Conservation (phyloP, 192 early-diverging fungal species). For the Paraglomus brasilianum region DNA sequence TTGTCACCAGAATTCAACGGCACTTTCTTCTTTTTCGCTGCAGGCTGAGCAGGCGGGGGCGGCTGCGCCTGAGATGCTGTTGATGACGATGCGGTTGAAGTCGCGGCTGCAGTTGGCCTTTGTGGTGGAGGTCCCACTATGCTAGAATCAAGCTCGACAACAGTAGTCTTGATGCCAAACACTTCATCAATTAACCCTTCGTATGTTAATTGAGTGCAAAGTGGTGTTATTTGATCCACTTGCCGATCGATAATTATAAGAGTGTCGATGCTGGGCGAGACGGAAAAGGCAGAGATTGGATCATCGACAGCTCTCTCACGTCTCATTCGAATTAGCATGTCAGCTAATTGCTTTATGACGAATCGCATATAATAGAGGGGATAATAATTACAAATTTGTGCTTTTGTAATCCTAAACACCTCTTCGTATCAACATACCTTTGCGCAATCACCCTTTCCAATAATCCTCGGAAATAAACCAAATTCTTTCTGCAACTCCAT, state of each 20-base stretch:
- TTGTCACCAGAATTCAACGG: conserved; percentile 78
- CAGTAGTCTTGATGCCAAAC: conserved; percentile 74
- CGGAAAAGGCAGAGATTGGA: conserved; percentile 45
- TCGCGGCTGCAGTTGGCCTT: conserved; percentile 31
- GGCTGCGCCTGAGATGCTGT: conserved; percentile 29
- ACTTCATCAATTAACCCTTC: conserved; percentile 96
- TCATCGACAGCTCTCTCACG: conserved; percentile 67
- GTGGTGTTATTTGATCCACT: conserved; percentile 87
- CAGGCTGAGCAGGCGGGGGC: conserved; percentile 30
- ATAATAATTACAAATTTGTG: conserved; percentile 20
- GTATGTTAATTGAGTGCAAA: conserved; percentile 95
- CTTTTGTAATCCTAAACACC: background rate
- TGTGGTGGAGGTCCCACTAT: conserved; percentile 47
- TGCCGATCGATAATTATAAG: conserved; percentile 87
- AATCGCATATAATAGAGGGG: conserved; percentile 7
- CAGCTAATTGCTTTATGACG: conserved; percentile 51
- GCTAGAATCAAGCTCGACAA: conserved; percentile 74
- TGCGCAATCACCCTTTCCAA: conserved; percentile 87
- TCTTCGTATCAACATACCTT: conserved; percentile 45
- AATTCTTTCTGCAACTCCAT: conserved; percentile 88
- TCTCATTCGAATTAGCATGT: conserved; percentile 83
- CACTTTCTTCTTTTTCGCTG: conserved; percentile 70
- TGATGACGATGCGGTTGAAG: conserved; percentile 32
- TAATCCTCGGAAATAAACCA: conserved; percentile 86
- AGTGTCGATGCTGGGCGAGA: conserved; percentile 74